Percentiles rank a stretch among this genome's conserved stretches.
Conservation (phyloP, 1,284 basidiomycete species). For the Papiliotrema terrestris region DNA sequence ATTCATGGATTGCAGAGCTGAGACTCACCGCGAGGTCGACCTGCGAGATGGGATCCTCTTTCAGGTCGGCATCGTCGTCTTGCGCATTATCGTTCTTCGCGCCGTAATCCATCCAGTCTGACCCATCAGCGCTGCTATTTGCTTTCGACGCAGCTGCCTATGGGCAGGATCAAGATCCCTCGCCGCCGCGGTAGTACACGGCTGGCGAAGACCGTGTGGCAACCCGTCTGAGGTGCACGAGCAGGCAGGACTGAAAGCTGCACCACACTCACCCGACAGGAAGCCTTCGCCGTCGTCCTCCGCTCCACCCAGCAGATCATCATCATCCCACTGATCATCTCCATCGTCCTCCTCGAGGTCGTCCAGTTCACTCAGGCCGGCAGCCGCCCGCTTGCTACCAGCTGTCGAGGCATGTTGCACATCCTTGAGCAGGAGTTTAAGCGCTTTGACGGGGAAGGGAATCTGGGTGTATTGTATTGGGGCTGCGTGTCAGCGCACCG, state of each 20-base stretch:
- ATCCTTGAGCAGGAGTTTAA: conserved; percentile 84
- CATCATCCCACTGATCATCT: conserved; percentile 84
- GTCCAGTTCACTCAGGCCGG: conserved; percentile 47
- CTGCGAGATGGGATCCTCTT: conserved; percentile 77
- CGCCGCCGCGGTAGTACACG: too few species aligned
- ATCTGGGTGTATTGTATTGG: conserved; percentile 82
- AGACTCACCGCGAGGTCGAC: conserved; percentile 76
- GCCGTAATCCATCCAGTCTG: conserved; percentile 58
- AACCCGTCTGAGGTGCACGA: too few species aligned
- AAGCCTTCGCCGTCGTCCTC: conserved; percentile 48
- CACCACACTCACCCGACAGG: conserved; percentile 32
- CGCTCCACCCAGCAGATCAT: conserved; percentile 54
- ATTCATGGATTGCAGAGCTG: not conserved
- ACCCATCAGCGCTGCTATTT: conserved; percentile 54
- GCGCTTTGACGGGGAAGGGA: conserved; percentile 82
- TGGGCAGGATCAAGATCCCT: too few species aligned
- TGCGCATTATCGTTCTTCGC: conserved; percentile 64
- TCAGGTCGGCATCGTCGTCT: conserved; percentile 87
- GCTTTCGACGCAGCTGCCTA: too few species aligned
- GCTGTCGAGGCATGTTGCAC: conserved; percentile 63
- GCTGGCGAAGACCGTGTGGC: too few species aligned
- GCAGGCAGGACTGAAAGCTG: too few species aligned
- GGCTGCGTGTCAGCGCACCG: conserved; percentile 62
- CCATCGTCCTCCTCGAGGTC: conserved; percentile 65
- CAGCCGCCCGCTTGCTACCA: conserved; percentile 55